A percentile compares a stretch with the other conserved stretches of the same genome.
Evolutionary conservation across 1,139 yeast genomes (phyloP).

Genomic region (Saccharomyces hybrid): DNA sequence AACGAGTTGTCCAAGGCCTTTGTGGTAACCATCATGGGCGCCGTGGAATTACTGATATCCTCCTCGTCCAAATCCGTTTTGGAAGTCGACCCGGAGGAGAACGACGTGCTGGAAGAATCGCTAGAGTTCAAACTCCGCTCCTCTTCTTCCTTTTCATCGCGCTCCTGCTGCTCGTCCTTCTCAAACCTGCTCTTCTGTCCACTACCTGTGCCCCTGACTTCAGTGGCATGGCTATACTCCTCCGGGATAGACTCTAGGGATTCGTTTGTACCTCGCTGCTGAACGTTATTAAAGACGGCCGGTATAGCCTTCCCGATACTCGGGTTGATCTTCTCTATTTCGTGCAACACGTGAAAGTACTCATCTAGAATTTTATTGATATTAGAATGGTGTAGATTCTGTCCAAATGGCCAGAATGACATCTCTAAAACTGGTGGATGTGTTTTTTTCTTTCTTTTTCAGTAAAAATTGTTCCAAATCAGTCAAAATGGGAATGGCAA

Average conservation of each 20-base stretch:
- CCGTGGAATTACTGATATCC: constrained; percentile 12
- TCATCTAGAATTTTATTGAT: constrained; percentile 33
- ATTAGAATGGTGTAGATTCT: constrained; percentile 32
- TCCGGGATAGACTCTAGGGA: not conserved
- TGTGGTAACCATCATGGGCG: constrained; percentile 8
- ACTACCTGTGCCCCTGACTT: not conserved
- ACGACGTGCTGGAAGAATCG: not conserved
- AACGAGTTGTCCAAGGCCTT: constrained; percentile 51
- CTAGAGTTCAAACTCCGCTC: constrained; percentile 1
- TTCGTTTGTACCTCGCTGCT: not conserved
- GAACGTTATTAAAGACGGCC: not conserved
- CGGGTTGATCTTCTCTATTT: constrained; percentile 13
- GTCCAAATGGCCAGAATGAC: constrained; percentile 46
- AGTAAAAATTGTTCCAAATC: not conserved
- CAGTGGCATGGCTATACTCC: not conserved
- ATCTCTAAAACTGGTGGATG: constrained; percentile 14
- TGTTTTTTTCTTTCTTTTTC: not conserved
- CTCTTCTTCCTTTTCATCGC: not conserved
- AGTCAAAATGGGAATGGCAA: not conserved
- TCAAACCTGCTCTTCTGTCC: not conserved
- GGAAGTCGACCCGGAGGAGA: constrained; percentile 7
- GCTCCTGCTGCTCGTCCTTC: not conserved
- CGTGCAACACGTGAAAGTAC: constrained; percentile 30
- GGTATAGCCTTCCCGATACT: constrained; percentile 3
- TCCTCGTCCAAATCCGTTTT: constrained; percentile 36